Conservation (phyloP, 2,329 filamentous ascomycete species). For the Epichloe sp. region DNA sequence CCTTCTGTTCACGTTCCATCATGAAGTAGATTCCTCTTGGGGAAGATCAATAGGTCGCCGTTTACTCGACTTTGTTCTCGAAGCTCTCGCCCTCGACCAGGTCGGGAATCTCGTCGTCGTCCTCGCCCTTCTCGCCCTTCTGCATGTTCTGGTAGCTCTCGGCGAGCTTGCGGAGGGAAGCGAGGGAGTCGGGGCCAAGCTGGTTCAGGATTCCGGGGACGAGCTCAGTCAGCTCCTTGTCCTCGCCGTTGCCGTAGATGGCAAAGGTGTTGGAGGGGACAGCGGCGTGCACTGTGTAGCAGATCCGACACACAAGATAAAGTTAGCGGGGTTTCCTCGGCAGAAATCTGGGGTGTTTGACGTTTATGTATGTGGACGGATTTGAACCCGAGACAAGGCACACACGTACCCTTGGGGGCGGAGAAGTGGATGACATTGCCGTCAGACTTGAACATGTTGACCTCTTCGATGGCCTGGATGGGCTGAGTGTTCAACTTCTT, state of each 20-base stretch:
- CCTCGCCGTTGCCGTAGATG: slow-evolving; percentile 97
- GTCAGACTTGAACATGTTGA: slow-evolving; percentile 99
- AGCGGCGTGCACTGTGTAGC: slow-evolving; percentile 70
- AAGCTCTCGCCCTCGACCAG: slow-evolving; percentile 97
- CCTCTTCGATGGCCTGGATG: slow-evolving; percentile 98
- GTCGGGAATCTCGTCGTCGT: slow-evolving; percentile 95
- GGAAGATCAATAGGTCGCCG: not conserved
- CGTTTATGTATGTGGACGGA: not conserved
- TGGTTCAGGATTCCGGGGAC: slow-evolving; percentile 99
- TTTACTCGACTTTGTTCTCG: slow-evolving; percentile 91
- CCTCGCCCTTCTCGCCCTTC: slow-evolving; percentile 74
- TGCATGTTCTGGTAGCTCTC: slow-evolving; percentile 99
- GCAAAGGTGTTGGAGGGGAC: slow-evolving; percentile 98
- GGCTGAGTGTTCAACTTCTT: slow-evolving; percentile 99
- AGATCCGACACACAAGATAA: not conserved
- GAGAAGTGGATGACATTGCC: slow-evolving; percentile 99
- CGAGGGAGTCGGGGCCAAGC: slow-evolving; percentile 94
- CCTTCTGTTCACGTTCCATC: slow-evolving; percentile 3
- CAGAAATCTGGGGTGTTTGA: not conserved
- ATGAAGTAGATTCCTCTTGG: slow-evolving; percentile 5
- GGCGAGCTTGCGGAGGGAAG: slow-evolving; percentile 92
- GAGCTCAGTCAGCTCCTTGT: slow-evolving; percentile 99
- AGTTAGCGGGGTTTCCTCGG: not conserved
- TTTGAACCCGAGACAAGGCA: slow-evolving; percentile 10
- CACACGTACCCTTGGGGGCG: slow-evolving; percentile 84